Base-by-base conservation (phyloP, 2,329 filamentous ascomycete species). In the Pezicula rhizophila region DNA sequence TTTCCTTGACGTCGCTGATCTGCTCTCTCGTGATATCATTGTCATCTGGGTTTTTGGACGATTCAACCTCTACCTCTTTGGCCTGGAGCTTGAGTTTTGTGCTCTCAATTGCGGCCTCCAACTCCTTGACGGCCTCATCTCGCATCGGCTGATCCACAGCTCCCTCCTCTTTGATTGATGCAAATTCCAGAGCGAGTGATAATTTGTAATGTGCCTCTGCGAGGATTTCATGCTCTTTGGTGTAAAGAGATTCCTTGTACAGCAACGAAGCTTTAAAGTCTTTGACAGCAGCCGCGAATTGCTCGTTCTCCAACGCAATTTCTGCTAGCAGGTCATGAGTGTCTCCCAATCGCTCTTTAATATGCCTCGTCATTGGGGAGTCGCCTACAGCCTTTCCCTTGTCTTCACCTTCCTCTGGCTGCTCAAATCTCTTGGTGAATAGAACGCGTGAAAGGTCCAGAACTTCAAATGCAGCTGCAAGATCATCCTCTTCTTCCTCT, bases 151-250 rank as follows among this genome's bases (percentile, higher is more conserved):
- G 83, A 63, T 90, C 85, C 48, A 90, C 74, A 52, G 72, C 65
- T 4, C 67, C 64, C 45, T 70, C 68, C 26, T 74, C 69, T 70
- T 79, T 87, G 41, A 93, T 81, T 0, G 89, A 93, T 4, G 89
- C 89, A 59, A 97, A 97, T 64, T 99, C 93, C 25, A 99, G 78
- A 0, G 93, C 93, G 14, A 99, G 79, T 0, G 92, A 96, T 23
- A 99, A 83, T 70, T 96, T 97, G 74, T 87, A 99, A 71, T 99
- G 90, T 14, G 89, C 92, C 72, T 99, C 93, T 38, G 93, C 92
- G 49, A 97, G 79, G 45, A 95, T 78, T 59, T 90, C 87, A 12
- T 88, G 89, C 53, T 95, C 89, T 44, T 85, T 77, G 0, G 88
- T 78, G 64, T 89, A 90, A 2, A 97, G 77, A 45, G 86, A 78